Base-by-base conservation (phyloP, 192 early-diverging fungal genomes). In the Coemansia sp. region DNA sequence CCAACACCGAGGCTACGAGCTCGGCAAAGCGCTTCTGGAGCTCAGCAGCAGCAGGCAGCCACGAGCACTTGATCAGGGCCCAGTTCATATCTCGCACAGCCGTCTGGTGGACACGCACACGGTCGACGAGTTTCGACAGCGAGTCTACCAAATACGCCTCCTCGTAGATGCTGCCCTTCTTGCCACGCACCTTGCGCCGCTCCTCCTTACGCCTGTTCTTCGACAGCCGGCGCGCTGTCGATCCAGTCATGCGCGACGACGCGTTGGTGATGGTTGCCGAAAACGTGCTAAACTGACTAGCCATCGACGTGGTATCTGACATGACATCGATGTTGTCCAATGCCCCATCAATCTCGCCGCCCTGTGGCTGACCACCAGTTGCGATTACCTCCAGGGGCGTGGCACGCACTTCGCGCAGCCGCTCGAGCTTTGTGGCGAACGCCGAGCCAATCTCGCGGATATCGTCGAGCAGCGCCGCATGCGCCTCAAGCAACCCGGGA, bases 231-330 rank as follows among this genome's bases (percentile, higher is more conserved):
- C 79, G 77, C 1, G 54, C 76, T 4, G 77, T 86, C 6, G 72
- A 73, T 7, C 89, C 89, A 6, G 87, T 90, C 74, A 91, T 88
- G 19, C 86, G 81, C n/a, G 86, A 86, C 6, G 86, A 87, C 1
- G 87, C 71, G 24, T 88, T 81, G 20, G 88, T 86, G 36, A 87
- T 84, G 9, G 89, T 86, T 7, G 70, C 82, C 7, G 93, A 94
- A 60, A 91, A 91, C 11, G 90, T 87, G 46, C 91, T 96, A 64
- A 93, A 91, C 51, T 89, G 87, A 66, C 93, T 96, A 22, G 89
- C 90, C 93, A 97, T 94, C 6, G 94, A 95, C 4, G 93, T 92
- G 6, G 97, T 96, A 70, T 99, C 97, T 0, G 96, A 96, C 84
- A 96, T 90, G 83, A 96, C 89, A 70, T 99, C 97, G 12, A 97